These are phyloP conservation scores for Zelopaecilomyces penicillatus DNA, from an alignment of 2,329 filamentous ascomycete species.

Conservation along the genomic window DNA sequence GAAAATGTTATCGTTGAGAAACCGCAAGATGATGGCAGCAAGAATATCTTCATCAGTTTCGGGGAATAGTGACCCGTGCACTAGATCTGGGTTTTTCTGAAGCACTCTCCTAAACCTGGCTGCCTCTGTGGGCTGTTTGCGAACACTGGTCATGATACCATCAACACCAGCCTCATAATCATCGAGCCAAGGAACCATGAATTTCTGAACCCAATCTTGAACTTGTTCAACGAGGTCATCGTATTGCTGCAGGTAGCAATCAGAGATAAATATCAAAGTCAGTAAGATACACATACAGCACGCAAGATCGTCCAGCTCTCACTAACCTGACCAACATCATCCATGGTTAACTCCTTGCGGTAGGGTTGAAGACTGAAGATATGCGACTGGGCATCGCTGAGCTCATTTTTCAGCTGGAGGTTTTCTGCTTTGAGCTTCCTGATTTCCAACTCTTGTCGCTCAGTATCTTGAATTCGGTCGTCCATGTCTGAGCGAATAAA, in stretches of 20 bases:
- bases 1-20: slow-evolving; percentile 27
- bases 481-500: slow-evolving; percentile 15
- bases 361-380: slow-evolving; percentile 35
- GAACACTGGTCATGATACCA: slow-evolving; percentile 12
- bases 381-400: slow-evolving; percentile 29
- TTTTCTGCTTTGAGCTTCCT: slow-evolving; percentile 20
- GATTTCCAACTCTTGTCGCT: slow-evolving; percentile 13
- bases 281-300: no score
- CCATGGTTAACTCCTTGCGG: slow-evolving; percentile 26
- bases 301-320: neutral
- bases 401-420: slow-evolving; percentile 18
- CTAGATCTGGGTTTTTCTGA: slow-evolving; percentile 22
- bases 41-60: slow-evolving; percentile 31
- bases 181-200: slow-evolving; percentile 24
- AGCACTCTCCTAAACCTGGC: slow-evolving; percentile 19
- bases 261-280: neutral
- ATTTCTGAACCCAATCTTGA: slow-evolving; percentile 27
- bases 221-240: slow-evolving; percentile 25
- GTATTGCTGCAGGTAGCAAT: slow-evolving; percentile 22
- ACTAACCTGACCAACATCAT: slow-evolving; percentile 28
- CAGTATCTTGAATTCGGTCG: slow-evolving; percentile 16
- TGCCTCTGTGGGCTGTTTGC: slow-evolving; percentile 17
- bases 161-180: slow-evolving; percentile 17
- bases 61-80: slow-evolving; percentile 22
- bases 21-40: slow-evolving; percentile 26